Conservation (phyloP, 2,329 filamentous ascomycete genomes). For the Didymella lethalis region DNA sequence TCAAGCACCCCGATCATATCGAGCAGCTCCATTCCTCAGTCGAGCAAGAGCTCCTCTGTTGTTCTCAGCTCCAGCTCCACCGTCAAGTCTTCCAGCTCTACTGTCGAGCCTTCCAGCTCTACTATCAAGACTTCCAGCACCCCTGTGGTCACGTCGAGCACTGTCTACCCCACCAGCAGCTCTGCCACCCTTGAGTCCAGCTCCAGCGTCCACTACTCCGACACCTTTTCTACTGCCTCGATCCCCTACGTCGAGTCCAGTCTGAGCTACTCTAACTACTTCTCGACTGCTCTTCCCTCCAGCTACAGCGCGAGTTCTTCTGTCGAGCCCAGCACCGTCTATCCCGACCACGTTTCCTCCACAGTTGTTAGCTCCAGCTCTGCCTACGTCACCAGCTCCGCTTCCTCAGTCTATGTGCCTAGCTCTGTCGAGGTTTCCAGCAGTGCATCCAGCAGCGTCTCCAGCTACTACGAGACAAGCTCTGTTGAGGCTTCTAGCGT, state of each 20-base stretch:
- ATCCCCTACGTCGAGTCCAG: slow-evolving; percentile 11
- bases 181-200: slow-evolving; percentile 12
- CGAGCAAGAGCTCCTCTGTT: slow-evolving; percentile 13
- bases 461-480: slow-evolving; percentile 10
- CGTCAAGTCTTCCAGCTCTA: not conserved
- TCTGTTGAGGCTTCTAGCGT: not conserved
- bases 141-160: slow-evolving; percentile 1
- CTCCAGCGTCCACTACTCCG: slow-evolving; percentile 13
- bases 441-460: slow-evolving; percentile 4
- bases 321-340: slow-evolving; percentile 20
- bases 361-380: slow-evolving; percentile 12
- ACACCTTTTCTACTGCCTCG: slow-evolving; percentile 15
- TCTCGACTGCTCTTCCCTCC: slow-evolving; percentile 14
- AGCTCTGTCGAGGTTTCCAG: slow-evolving; percentile 11
- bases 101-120: slow-evolving; percentile 10
- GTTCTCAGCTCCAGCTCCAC: slow-evolving; percentile 16
- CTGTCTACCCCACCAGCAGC: slow-evolving; percentile 9
- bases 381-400: slow-evolving; percentile 13
- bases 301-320: slow-evolving; percentile 12
- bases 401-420: not conserved
- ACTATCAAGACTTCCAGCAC: slow-evolving; percentile 15
- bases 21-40: slow-evolving; percentile 2
- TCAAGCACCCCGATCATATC: not conserved
- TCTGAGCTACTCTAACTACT: slow-evolving; percentile 16
- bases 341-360: slow-evolving; percentile 18